Evolutionary conservation across 2,329 filamentous ascomycete genomes (phyloP).

Genomic region (Colletotrichum kahawae): DNA sequence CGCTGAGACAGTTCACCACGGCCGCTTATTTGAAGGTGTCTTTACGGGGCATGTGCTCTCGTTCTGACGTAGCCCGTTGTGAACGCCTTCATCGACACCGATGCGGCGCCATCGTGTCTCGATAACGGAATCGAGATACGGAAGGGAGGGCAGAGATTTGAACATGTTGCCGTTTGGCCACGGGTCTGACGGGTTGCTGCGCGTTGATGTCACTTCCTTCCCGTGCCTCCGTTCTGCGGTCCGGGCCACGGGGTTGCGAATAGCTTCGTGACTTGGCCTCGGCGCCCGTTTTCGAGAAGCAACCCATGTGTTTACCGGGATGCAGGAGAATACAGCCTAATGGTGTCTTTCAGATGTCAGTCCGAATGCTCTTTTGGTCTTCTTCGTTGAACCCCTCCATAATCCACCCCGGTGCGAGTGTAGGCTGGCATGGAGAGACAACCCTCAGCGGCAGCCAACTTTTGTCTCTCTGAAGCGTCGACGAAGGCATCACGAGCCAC

Average conservation of each 20-base stretch:
- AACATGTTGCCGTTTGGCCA: neutral
- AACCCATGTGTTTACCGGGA: neutral
- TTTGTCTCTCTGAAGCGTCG: neutral
- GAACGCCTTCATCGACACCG: constrained; percentile 7
- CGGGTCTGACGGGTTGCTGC: neutral
- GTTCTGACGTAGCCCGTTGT: constrained; percentile 6
- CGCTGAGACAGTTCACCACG: constrained; percentile 8
- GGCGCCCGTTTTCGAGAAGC: neutral
- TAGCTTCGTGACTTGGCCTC: constrained; percentile 4
- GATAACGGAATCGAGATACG: constrained; percentile 3
- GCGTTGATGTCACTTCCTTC: constrained; percentile 13
- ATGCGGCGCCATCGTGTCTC: constrained; percentile 2
- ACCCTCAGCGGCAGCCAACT: neutral
- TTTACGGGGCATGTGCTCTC: neutral
- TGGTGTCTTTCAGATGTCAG: neutral
- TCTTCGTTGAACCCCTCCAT: neutral
- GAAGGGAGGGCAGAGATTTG: neutral
- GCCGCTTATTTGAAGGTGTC: neutral
- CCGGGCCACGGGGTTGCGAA: constrained; percentile 1
- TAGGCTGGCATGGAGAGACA: neutral
- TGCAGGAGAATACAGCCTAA: neutral
- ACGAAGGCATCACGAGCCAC: neutral
- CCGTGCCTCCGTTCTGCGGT: constrained; percentile 6
- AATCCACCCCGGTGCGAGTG: neutral
- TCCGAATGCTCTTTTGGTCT: neutral